Evolutionary conservation across 2,329 filamentous ascomycete species (phyloP).

Genomic region (Scytalidium sp.): DNA sequence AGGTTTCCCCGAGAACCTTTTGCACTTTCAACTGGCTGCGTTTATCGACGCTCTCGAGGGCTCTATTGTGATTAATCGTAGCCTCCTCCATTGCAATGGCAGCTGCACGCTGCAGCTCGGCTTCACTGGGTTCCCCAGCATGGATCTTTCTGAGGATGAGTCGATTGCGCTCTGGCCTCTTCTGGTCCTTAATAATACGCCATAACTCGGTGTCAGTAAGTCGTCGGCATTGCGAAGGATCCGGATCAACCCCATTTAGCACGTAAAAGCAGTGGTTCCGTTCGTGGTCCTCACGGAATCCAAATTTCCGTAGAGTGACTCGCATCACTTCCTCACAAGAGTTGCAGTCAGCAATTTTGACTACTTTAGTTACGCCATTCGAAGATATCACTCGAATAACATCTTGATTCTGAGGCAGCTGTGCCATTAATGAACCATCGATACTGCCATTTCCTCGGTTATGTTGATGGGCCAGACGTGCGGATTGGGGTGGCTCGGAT

Average conservation of each 20-base stretch:
- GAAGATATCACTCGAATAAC: slow-evolving; percentile 93
- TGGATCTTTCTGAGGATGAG: slow-evolving; percentile 92
- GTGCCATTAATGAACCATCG: slow-evolving; percentile 82
- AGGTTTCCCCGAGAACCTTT: slow-evolving; percentile 83
- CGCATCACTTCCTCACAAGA: slow-evolving; percentile 91
- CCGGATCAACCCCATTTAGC: slow-evolving; percentile 78
- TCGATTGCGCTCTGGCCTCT: slow-evolving; percentile 81
- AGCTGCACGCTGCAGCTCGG: slow-evolving; percentile 83
- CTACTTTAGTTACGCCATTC: slow-evolving; percentile 85
- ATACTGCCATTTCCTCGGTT: slow-evolving; percentile 79
- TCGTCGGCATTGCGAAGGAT: slow-evolving; percentile 76
- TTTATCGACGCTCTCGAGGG: slow-evolving; percentile 57
- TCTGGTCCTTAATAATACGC: slow-evolving; percentile 84
- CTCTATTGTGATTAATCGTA: slow-evolving; percentile 66
- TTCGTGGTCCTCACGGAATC: slow-evolving; percentile 84
- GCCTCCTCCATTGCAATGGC: slow-evolving; percentile 87
- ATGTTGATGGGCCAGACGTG: slow-evolving; percentile 64
- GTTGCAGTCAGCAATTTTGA: slow-evolving; percentile 89
- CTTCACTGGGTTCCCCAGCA: slow-evolving; percentile 80
- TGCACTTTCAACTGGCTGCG: slow-evolving; percentile 85
- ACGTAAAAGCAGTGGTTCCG: slow-evolving; percentile 98
- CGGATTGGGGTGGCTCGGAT: slow-evolving; percentile 57
- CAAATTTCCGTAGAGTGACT: slow-evolving; percentile 83
- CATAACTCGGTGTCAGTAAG: slow-evolving; percentile 85
- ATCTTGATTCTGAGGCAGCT: slow-evolving; percentile 79